These are phyloP conservation scores for Haematococcus sp. DNA, from an alignment of 139 green algal genomes.

Conservation along the genomic window DNA sequence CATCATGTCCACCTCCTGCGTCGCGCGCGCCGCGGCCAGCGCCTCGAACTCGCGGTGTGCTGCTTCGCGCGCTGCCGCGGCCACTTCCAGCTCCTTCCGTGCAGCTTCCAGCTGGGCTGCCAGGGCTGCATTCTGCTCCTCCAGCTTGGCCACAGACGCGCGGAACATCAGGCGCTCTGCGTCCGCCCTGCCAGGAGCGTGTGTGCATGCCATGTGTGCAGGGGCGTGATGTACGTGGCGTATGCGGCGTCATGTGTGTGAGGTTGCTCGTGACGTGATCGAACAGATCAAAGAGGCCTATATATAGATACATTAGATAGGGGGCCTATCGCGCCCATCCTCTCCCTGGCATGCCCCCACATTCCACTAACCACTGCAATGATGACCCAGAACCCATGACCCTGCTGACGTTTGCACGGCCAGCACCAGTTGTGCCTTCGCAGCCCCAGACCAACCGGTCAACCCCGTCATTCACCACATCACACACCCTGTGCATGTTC, in stretches of 20 bases:
- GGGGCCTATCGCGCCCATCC: too few relatives aligned
- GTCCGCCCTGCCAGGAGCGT: not conserved
- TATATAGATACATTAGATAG: too few relatives aligned
- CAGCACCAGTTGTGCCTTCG: too few relatives aligned
- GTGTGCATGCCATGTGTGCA: not conserved
- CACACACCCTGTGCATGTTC: too few relatives aligned
- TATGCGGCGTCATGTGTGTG: not conserved
- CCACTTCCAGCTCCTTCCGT: not conserved
- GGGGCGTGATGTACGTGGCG: not conserved
- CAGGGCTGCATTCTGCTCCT: not conserved
- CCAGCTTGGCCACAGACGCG: not conserved
- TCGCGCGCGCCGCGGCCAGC: not conserved
- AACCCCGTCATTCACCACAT: too few relatives aligned
- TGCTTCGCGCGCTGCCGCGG: not conserved
- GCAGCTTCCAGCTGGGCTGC: not conserved
- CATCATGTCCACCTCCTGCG: conserved; percentile 7
- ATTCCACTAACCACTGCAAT: too few relatives aligned
- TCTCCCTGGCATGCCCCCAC: too few relatives aligned
- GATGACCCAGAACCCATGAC: too few relatives aligned
- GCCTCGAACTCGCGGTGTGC: conserved; percentile 1
- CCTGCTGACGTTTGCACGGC: too few relatives aligned
- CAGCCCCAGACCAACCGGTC: too few relatives aligned
- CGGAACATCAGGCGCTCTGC: conserved; percentile 9
- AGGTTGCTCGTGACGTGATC: too few relatives aligned
- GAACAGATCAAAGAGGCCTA: too few relatives aligned